Conservation (phyloP, 495 filamentous ascomycete species). For the Paragyromitra xinjiangensis region DNA sequence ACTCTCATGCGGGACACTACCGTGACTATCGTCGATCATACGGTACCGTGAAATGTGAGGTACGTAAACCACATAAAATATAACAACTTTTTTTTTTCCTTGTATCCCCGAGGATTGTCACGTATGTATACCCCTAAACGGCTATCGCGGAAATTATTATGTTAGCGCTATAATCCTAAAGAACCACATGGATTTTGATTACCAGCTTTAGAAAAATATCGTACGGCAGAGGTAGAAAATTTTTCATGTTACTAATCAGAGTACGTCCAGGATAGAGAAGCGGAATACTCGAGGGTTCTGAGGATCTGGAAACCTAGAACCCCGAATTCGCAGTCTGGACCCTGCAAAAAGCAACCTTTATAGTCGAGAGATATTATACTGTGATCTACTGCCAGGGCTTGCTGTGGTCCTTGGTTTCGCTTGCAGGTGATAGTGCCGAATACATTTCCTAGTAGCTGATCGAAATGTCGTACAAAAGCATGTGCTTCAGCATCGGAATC, state of each 20-base stretch:
- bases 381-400: background rate
- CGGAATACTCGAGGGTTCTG: background rate
- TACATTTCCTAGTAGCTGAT: slow-evolving; percentile 30
- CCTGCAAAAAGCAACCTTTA: background rate
- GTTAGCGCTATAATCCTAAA: slow-evolving; percentile 17
- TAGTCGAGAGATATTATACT: background rate
- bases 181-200: background rate
- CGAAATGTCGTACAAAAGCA: slow-evolving; percentile 25
- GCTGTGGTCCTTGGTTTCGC: background rate
- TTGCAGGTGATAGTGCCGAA: background rate
- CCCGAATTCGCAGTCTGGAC: background rate
- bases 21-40: slow-evolving; percentile 25
- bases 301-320: slow-evolving; percentile 1
- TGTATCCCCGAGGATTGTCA: slow-evolving; percentile 10
- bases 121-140: slow-evolving; percentile 2
- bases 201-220: background rate
- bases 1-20: slow-evolving; percentile 21
- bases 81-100: background rate
- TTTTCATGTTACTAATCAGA: slow-evolving; percentile 8
- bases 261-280: slow-evolving; percentile 12
- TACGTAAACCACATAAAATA: slow-evolving; percentile 14
- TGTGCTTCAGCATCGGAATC: slow-evolving; percentile 10
- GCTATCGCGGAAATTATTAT: slow-evolving; percentile 6
- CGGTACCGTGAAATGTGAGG: slow-evolving; percentile 18
- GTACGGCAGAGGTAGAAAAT: background rate